Evolutionary conservation across 1,139 yeast genomes (phyloP).

Genomic region (Saccharomyces hybrid): DNA sequence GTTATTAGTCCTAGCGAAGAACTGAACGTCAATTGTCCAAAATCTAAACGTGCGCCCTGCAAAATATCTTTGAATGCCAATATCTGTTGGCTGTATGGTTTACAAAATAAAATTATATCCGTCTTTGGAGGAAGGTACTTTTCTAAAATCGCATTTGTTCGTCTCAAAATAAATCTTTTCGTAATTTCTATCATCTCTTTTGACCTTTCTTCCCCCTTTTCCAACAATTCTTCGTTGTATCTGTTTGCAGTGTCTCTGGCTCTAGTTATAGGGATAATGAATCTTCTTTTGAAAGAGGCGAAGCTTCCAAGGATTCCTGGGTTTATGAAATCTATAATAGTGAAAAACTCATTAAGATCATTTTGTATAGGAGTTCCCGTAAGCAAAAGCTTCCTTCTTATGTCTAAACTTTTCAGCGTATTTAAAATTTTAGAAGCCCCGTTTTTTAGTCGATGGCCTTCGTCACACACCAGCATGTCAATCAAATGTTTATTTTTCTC

Average conservation of each 20-base stretch:
- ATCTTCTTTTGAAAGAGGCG: conserved; percentile 57
- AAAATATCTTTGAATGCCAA: conserved; percentile 47
- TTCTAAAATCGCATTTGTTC: conserved; percentile 62
- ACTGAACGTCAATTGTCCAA: conserved; percentile 32
- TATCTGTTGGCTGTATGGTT: conserved; percentile 60
- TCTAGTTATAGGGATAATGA: conserved; percentile 60
- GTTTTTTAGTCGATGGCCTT: conserved; percentile 82
- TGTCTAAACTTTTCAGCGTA: conserved; percentile 49
- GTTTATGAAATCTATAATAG: conserved; percentile 73
- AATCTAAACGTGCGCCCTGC: conserved; percentile 34
- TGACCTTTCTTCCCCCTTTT: conserved; percentile 55
- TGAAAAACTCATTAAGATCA: conserved; percentile 75
- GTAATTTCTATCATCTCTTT: conserved; percentile 57
- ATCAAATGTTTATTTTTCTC: conserved; percentile 38
- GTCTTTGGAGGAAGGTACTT: conserved; percentile 68
- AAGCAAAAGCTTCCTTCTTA: conserved; percentile 54
- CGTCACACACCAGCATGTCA: conserved; percentile 85
- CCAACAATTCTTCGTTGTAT: conserved; percentile 41
- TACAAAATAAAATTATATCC: conserved; percentile 72
- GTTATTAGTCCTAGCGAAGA: conserved; percentile 65
- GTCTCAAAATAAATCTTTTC: conserved; percentile 59
- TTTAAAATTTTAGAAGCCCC: conserved; percentile 62
- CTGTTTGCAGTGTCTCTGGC: conserved; percentile 68
- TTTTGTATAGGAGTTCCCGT: conserved; percentile 97
- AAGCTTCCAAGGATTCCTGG: conserved; percentile 73